Percentiles rank a stretch among this genome's conserved stretches.
Evolutionary conservation across 495 filamentous ascomycete species (phyloP).

Genomic region (Penicillium taxi): DNA sequence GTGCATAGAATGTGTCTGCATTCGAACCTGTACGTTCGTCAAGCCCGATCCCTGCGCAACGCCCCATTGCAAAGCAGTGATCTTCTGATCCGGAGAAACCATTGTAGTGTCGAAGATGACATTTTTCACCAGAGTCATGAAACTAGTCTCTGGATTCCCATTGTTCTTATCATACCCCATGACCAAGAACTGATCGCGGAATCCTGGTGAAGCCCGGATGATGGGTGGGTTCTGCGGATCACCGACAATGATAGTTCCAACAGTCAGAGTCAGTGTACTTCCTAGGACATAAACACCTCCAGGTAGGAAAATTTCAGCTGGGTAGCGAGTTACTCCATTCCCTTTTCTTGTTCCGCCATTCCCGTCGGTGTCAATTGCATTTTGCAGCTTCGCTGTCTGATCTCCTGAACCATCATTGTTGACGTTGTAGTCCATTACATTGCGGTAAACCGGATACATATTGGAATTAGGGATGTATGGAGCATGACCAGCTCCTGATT

Average conservation of each 20-base stretch:
- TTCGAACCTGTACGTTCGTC: constrained; percentile 65
- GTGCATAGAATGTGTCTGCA: constrained; percentile 50
- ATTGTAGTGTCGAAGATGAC: constrained; percentile 34
- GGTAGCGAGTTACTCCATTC: constrained; percentile 38
- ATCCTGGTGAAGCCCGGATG: constrained; percentile 26
- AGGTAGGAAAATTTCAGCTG: constrained; percentile 45
- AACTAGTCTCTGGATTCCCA: constrained; percentile 32
- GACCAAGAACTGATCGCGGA: constrained; percentile 24
- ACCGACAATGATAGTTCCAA: constrained; percentile 41
- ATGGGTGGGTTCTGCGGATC: constrained; percentile 31
- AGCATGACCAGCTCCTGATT: constrained; percentile 24
- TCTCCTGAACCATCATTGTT: constrained; percentile 39
- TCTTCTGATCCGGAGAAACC: constrained; percentile 14
- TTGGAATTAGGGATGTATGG: constrained; percentile 29
- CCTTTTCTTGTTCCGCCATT: constrained; percentile 28
- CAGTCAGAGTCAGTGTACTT: constrained; percentile 31
- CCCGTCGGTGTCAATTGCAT: constrained; percentile 31
- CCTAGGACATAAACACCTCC: constrained; percentile 37
- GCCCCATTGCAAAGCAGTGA: constrained; percentile 53
- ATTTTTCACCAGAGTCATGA: constrained; percentile 38
- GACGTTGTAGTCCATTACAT: constrained; percentile 47
- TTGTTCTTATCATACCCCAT: constrained; percentile 27
- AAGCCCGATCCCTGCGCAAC: constrained; percentile 61
- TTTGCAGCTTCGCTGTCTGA: constrained; percentile 35
- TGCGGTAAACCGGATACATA: constrained; percentile 48